Base-by-base conservation (phyloP, 2,329 filamentous ascomycete species). In the Paecilomyces fulvus region DNA sequence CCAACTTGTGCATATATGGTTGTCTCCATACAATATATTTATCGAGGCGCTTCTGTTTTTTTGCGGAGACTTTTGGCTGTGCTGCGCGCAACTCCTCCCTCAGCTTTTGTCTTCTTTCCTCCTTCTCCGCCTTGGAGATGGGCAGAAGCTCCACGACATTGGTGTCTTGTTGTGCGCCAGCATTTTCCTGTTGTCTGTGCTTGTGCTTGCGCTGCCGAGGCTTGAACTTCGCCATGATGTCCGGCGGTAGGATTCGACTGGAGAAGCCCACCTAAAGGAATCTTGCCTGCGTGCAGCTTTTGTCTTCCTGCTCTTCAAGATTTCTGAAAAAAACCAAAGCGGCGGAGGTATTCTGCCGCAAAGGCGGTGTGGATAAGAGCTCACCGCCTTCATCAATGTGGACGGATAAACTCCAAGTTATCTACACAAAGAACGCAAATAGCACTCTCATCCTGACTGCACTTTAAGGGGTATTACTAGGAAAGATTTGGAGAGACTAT, bases 11-110 rank as follows among this genome's bases (percentile, higher is more conserved):
- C 5, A 33, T 4, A 30, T 30, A 9, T 11, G 12, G 33, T 6
- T 7, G 11, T 23, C 6, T 55, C 70, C 76, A 31, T 69, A 82
- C 80, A 70, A 88, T 84, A 62, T 87, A 88, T 67, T 87, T 87
- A 63, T 87, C 83, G 60, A 88, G 66, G 55, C 85, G 76, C 74
- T 87, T 87, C 63, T 83, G 79, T 72, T 88, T 88, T 71, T 87
- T 87, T 20, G 77, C 73, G 1, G 80, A 83, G 57, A 86, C 79
- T 61, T 81, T 82, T 3, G 79, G 73, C 60, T 83, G 76, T 51
- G 80, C 75, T 33, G 79, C 74, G 58, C 75, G 75, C 57, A 86
- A 63, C 63, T 85, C 79, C 49, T 80, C 79, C 60, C 77, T 77
- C 57, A 86, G 66, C 56, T 75, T 74, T 51, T 72, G 70, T 61